Evolutionary conservation across 1,284 basidiomycete species (phyloP), one percentile per base, ranked within the genome.

Genomic region (Cryptococcus floricola): DNA sequence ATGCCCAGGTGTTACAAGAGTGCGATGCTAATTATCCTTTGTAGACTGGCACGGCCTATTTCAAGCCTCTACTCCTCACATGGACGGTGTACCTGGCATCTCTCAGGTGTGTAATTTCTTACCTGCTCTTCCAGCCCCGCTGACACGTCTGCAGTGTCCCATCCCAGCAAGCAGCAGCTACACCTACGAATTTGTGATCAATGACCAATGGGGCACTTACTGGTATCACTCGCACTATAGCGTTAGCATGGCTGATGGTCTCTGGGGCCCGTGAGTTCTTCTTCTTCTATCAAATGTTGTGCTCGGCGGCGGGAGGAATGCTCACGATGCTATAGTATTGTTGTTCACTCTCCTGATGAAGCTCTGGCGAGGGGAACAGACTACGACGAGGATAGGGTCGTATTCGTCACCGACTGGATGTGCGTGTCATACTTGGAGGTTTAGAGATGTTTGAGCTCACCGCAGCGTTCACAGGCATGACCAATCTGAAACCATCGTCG

Each of bases 131-230:
- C 2, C 41, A 14, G 5, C 13, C 14, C 12, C 43, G 9, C 9
- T 23, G 39, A 41, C 37, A 16, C 14, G 13, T 12, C 16, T 48
- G 7, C 52, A 71, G 64, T 85, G 84, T 62, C 81, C 82, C 1
- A 82, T 85, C 56, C 75, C 77, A 3, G 69, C 81, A 0, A 75
- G 76, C 0, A 62, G 74, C 18, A 76, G 74, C 8, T 84, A 82
- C 74, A 74, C 79, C 19, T 84, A 84, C 75, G 39, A 55, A 2
- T 69, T 68, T 55, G 64, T 51, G 1, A 48, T 69, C 16, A 28
- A 54, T 7, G 37, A 59, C 9, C 64, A 71, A 53, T 63, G 60
- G 27, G 69, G 69, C 8, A 63, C 67, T 0, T 71, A 63, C 54
- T 71, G 66, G 66, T 56, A 53, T 59, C 70, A 72, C 59, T 64